Conservation (phyloP, 73 alveolate species). For the Uronychia setigera region DNA sequence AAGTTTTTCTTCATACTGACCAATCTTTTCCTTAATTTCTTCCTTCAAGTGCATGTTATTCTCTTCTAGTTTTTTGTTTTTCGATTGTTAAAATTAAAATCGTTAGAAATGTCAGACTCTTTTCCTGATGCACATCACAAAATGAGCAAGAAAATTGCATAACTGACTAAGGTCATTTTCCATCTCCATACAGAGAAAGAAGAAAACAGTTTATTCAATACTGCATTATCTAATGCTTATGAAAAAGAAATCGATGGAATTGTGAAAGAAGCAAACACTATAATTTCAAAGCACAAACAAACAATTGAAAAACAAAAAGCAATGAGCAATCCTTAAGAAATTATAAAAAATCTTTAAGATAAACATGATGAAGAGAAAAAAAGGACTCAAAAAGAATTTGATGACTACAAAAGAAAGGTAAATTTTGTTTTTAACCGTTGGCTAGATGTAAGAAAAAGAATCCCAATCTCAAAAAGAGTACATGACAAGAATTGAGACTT, state of each 20-base stretch:
- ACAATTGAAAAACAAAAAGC: constrained; percentile 72
- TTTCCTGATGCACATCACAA: constrained; percentile 71
- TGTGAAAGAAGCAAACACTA: constrained; percentile 86
- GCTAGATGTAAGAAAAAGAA: constrained; percentile 72
- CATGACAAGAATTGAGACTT: constrained; percentile 56
- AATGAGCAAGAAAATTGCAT: constrained; percentile 92
- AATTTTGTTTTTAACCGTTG: background rate
- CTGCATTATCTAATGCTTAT: constrained; percentile 82
- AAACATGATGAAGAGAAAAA: constrained; percentile 68
- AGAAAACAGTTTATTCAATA: constrained; percentile 68
- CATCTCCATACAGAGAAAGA: constrained; percentile 93
- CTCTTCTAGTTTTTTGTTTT: constrained; percentile 33
- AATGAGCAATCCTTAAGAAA: constrained; percentile 52
- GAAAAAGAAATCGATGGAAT: constrained; percentile 89
- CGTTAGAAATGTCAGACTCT: constrained; percentile 47
- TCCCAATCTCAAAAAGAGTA: constrained; percentile 54
- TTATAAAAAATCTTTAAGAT: constrained; percentile 55
- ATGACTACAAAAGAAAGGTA: constrained; percentile 41
- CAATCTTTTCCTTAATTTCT: constrained; percentile 10
- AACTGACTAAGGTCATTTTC: constrained; percentile 94
- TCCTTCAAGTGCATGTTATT: constrained; percentile 5
- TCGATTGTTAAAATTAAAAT: too few species aligned
- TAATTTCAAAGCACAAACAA: constrained; percentile 73
- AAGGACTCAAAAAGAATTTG: constrained; percentile 62
- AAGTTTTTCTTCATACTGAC: constrained; percentile 3